Percentiles rank a stretch among this genome's conserved stretches.
Evolutionary conservation across 306 rosid genomes (phyloP).

Genomic region (Pterocarpus santalinus): DNA sequence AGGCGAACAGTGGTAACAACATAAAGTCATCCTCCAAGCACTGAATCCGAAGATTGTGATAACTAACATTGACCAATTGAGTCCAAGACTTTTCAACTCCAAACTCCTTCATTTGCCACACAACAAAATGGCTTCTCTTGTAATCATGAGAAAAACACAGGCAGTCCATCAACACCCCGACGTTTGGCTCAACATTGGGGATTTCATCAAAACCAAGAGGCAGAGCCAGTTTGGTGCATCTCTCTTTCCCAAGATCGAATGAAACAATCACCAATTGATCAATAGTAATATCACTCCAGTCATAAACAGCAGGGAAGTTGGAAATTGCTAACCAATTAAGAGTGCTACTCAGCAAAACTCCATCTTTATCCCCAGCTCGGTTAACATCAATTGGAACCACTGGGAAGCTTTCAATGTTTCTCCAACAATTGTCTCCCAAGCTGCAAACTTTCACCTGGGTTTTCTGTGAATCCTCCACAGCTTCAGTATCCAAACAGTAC

Average conservation of each 20-base stretch:
- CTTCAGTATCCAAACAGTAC: too few relatives aligned
- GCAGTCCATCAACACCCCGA: background rate
- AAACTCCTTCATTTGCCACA: slow-evolving; percentile 21
- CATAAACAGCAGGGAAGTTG: too few relatives aligned
- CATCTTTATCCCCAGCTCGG: too few relatives aligned
- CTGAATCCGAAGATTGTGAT: background rate
- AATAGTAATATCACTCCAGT: background rate
- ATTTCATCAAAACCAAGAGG: background rate
- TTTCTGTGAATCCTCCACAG: too few relatives aligned
- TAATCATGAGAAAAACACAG: background rate
- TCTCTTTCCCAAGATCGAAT: background rate
- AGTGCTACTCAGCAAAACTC: too few relatives aligned
- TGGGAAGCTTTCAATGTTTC: too few relatives aligned
- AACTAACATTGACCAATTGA: background rate
- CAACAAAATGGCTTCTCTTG: background rate
- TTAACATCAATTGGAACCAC: too few relatives aligned
- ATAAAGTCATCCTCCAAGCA: too few relatives aligned
- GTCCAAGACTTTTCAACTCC: slow-evolving; percentile 9
- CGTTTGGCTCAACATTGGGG: background rate
- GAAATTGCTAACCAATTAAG: too few relatives aligned
- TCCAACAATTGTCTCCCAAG: too few relatives aligned
- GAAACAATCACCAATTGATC: background rate
- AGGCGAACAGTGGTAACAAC: background rate
- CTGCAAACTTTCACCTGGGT: too few relatives aligned
- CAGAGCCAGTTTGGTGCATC: too few relatives aligned